These are phyloP conservation scores for Saccharomyces pastorianus DNA, from an alignment of 1,139 yeast species.

Conservation along the genomic window DNA sequence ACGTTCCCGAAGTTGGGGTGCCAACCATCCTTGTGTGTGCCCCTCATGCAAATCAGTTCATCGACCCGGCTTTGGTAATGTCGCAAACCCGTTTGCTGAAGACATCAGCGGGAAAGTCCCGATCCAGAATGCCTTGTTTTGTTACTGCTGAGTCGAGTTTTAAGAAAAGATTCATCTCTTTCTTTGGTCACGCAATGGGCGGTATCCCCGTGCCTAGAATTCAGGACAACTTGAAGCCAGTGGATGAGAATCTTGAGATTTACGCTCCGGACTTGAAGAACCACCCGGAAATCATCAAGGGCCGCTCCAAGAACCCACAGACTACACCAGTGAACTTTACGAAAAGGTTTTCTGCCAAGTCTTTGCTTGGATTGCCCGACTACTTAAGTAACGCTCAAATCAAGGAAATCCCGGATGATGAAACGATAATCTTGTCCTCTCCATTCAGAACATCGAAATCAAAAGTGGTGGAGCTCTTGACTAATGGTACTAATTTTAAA, in stretches of 20 bases:
- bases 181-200: conserved; percentile 48
- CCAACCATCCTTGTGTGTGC: conserved; percentile 72
- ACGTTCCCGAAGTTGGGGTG: conserved; percentile 50
- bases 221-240: conserved; percentile 50
- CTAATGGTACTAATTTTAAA: conserved; percentile 45
- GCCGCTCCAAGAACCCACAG: conserved; percentile 8
- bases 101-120: conserved; percentile 12
- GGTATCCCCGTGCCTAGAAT: conserved; percentile 71
- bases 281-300: conserved; percentile 30
- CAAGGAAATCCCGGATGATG: conserved; percentile 45
- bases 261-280: conserved; percentile 35
- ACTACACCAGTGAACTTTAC: conserved; percentile 33
- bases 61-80: conserved; percentile 61
- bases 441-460: conserved; percentile 37
- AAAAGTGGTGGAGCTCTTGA: conserved; percentile 34
- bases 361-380: conserved; percentile 54
- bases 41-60: conserved; percentile 76
- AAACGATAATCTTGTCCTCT: conserved; percentile 41
- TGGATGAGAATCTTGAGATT: conserved; percentile 39
- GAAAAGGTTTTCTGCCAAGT: conserved; percentile 37
- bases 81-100: conserved; percentile 38
- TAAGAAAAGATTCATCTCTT: conserved; percentile 46
- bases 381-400: conserved; percentile 54
- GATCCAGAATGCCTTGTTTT: conserved; percentile 42
- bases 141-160: conserved; percentile 61